Conservation (phyloP, 768 basidiomycete genomes). For the Trametes cingulata region DNA sequence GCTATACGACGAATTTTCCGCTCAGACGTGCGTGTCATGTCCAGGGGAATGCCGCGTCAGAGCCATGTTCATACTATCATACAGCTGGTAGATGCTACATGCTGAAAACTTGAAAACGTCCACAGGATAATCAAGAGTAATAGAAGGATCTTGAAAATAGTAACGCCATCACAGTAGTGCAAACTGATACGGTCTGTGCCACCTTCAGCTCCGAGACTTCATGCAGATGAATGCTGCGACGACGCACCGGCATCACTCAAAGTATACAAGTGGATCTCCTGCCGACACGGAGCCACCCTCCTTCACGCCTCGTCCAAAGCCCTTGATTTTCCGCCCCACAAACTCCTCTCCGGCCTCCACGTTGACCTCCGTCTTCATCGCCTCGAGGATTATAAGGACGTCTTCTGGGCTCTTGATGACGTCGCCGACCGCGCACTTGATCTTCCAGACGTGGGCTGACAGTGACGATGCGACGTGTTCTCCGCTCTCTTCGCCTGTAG, state of each 20-base stretch:
- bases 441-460: constrained; percentile 52
- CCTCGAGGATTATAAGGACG: constrained; percentile 54
- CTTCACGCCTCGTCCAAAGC: constrained; percentile 41
- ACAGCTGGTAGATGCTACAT: no score
- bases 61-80: no score
- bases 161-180: no score
- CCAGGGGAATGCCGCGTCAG: no score
- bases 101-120: no score
- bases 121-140: no score
- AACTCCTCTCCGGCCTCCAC: constrained; percentile 46
- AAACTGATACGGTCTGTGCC: no score
- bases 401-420: constrained; percentile 42
- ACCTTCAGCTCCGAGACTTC: no score
- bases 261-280: constrained; percentile 46
- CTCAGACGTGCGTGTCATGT: no score
- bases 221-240: neutral
- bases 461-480: constrained; percentile 33
- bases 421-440: constrained; percentile 46
- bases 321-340: constrained; percentile 44
- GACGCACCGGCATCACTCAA: constrained; percentile 23
- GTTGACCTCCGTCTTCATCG: constrained; percentile 67
- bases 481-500: neutral
- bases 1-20: no score
- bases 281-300: constrained; percentile 48
- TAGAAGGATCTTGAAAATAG: no score